Conservation (phyloP, 345 rosid genomes). For the Gossypium thurberi region DNA sequence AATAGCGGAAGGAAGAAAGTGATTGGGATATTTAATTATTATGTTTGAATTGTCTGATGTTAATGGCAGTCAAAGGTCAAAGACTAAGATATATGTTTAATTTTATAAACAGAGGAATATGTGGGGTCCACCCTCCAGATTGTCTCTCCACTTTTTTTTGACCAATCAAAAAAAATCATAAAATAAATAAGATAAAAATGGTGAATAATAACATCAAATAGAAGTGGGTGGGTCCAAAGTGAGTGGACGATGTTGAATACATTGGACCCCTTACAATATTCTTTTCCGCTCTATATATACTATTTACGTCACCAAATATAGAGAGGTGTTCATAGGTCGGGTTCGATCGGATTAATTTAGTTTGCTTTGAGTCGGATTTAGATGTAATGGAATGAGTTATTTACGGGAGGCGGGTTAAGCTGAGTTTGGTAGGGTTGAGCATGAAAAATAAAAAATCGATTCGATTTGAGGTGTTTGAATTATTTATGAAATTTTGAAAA, state of each 20-base stretch:
- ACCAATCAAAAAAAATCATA: not conserved
- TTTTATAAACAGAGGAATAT: constrained; percentile 25
- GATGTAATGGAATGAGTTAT: too few relatives aligned
- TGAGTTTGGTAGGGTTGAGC: too few relatives aligned
- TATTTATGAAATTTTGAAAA: too few relatives aligned
- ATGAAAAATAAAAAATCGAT: too few relatives aligned
- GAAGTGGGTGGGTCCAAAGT: constrained; percentile 12
- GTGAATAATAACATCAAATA: constrained; percentile 23
- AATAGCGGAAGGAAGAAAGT: not conserved
- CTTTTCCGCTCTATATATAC: not conserved
- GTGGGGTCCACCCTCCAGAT: constrained; percentile 45
- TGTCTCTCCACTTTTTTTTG: constrained; percentile 35
- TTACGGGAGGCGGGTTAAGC: too few relatives aligned
- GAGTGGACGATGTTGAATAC: constrained; percentile 14
- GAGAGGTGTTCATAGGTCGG: too few relatives aligned
- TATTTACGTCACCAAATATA: not conserved
- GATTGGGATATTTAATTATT: constrained; percentile 11
- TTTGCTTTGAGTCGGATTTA: too few relatives aligned
- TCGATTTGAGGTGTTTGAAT: too few relatives aligned
- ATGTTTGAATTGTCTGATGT: constrained; percentile 21
- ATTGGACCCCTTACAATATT: constrained; percentile 9
- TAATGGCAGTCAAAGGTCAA: constrained; percentile 54
- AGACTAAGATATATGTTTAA: constrained; percentile 15
- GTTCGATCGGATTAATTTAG: too few relatives aligned
- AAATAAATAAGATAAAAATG: not conserved